Evolutionary conservation across 2,329 filamentous ascomycete genomes (phyloP).

Genomic region (Neofusicoccum laricinum): DNA sequence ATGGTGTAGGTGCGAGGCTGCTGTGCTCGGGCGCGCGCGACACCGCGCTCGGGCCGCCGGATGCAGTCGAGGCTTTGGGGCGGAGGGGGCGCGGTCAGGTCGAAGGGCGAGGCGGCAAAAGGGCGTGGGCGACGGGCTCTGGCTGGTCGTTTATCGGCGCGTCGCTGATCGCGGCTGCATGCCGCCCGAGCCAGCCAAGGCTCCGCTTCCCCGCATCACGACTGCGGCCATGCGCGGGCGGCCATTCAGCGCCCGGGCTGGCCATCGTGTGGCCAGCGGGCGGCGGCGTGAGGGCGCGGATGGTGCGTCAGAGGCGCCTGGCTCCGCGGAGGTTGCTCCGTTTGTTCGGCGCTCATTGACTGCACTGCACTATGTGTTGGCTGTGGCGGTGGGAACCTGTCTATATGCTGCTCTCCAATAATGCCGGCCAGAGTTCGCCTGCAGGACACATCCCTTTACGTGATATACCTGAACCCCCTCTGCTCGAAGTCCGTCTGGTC

Average conservation of each 20-base stretch:
- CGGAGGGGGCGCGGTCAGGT: not conserved
- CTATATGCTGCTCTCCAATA: too few species aligned
- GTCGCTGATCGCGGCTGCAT: not conserved
- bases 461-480: conserved; percentile 19
- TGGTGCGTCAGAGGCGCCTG: too few species aligned
- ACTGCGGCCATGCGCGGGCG: not conserved
- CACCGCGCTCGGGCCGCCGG: not conserved
- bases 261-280: too few species aligned
- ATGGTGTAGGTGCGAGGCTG: too few species aligned
- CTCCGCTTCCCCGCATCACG: conserved; percentile 1
- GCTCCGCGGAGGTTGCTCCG: too few species aligned
- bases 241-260: not conserved
- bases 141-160: not conserved
- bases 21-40: too few species aligned
- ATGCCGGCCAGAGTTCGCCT: not conserved
- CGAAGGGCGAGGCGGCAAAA: too few species aligned
- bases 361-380: too few species aligned
- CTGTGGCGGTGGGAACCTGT: too few species aligned
- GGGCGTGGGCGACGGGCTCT: too few species aligned
- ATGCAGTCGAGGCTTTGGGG: not conserved
- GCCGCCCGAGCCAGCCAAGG: not conserved
- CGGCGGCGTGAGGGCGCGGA: too few species aligned
- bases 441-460: not conserved
- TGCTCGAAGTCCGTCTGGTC: conserved; percentile 21
- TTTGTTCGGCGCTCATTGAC: too few species aligned